Evolutionary conservation across 345 rosid species (phyloP), one percentile per base, ranked within the genome.

Genomic region (Anacardium occidentale): DNA sequence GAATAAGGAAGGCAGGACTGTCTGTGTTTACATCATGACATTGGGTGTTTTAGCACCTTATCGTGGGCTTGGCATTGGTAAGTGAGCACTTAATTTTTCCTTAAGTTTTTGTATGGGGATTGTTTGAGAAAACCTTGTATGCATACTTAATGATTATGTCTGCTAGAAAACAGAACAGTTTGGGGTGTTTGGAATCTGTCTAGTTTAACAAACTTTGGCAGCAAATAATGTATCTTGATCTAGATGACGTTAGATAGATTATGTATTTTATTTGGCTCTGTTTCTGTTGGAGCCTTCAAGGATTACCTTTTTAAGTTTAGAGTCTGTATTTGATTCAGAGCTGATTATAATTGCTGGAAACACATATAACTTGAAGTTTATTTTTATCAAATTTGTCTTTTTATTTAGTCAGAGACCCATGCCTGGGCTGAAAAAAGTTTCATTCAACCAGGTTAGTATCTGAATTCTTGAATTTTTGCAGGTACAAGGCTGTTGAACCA

Each of bases 11-110:
- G 84, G 89, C 0, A 92, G 97, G 42, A 80, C 76, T 20, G 25
- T 86, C 72, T 79, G 90, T 66, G 91, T 92, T 66, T 95, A 93
- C 82, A 92, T 92, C 85, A 95, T 95, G 99, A 95, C 99, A 21
- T 79, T 95, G 71, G 99, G 98, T 77, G 98, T 95, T 55, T 85
- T 95, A 78, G 97, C 98, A 26, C 98, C 98, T 44, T 95, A 95
- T 82, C 94, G 97, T 13, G 96, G 98, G 34, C 80, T 92, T 48
- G 98, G 99, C 65, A 86, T 95, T 65, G 99, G 98, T 95, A 74
- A 88, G 94, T 82, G 47, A 37, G 53, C 75, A 21, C 37, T 20
- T 17, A 42, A 17, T 68, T 76, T 62, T 10, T 70, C 60, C 32
- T 24, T 26, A 32, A 22, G 42, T 13, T 42, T 63, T 50, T 75